A percentile compares a stretch with the other conserved stretches of the same genome.
These are phyloP conservation scores for Miscanthus lutarioriparius DNA, from an alignment of 176 grass and related monocot genomes.

Conservation along the genomic window DNA sequence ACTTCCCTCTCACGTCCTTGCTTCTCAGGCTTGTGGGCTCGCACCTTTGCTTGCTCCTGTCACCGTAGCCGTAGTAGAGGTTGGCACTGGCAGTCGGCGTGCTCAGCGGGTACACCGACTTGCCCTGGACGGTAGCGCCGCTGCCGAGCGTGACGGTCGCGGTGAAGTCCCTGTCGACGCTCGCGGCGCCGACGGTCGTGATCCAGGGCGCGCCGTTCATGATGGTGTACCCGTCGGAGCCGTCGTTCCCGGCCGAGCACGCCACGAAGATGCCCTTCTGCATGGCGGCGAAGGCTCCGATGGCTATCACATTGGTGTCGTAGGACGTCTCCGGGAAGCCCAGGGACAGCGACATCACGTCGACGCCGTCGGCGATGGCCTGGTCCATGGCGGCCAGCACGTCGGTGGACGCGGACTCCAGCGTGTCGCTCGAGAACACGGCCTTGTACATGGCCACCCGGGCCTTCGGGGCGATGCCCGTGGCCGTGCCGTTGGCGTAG, in stretches of 20 bases:
- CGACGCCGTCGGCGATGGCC: conserved; percentile 56
- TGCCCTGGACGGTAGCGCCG: conserved; percentile 34
- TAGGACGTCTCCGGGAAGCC: conserved; percentile 54
- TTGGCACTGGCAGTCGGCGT: neutral
- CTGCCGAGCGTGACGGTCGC: conserved; percentile 55
- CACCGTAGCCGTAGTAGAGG: conserved; percentile 52
- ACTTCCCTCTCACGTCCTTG: conserved; percentile 56
- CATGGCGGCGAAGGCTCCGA: conserved; percentile 62
- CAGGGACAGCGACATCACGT: conserved; percentile 62
- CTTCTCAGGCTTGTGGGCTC: conserved; percentile 30
- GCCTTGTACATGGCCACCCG: conserved; percentile 69
- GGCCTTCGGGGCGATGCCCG: conserved; percentile 53
- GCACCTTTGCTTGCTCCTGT: conserved; percentile 47
- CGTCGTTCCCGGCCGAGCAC: conserved; percentile 64
- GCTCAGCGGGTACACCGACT: conserved; percentile 52
- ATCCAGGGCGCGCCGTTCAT: conserved; percentile 69
- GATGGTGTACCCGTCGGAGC: conserved; percentile 47
- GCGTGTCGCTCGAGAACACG: conserved; percentile 39
- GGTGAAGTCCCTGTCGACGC: conserved; percentile 59
- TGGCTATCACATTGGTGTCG: conserved; percentile 56
- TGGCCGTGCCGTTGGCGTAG: conserved; percentile 63
- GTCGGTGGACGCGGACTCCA: conserved; percentile 53
- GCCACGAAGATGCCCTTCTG: conserved; percentile 50
- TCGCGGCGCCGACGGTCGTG: conserved; percentile 64
- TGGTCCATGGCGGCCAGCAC: conserved; percentile 65